Conservation (phyloP, 768 basidiomycete genomes). For the Roridomyces roridus region DNA sequence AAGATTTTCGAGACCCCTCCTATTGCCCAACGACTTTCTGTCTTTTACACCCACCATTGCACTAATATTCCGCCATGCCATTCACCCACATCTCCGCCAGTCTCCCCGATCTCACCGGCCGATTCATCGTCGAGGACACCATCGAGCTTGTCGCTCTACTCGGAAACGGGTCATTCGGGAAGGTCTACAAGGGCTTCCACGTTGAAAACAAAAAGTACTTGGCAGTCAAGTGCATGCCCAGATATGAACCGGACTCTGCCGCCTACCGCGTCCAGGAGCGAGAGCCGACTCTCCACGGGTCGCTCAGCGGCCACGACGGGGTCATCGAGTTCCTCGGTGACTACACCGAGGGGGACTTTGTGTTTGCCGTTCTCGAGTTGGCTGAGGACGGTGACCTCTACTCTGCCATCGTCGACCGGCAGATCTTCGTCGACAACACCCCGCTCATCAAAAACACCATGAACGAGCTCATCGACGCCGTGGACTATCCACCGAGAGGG, state of each 20-base stretch:
- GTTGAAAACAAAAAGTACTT: neutral
- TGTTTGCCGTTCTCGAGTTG: conserved; percentile 52
- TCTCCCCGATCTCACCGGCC: conserved; percentile 32
- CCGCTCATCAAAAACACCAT: conserved; percentile 55
- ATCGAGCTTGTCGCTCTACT: conserved; percentile 49
- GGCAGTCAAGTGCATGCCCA: conserved; percentile 62
- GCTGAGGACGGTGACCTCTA: conserved; percentile 51
- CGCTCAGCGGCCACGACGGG: conserved; percentile 38
- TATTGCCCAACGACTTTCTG: too few relatives aligned
- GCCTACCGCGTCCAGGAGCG: conserved; percentile 50
- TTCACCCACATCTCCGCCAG: neutral
- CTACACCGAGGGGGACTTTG: conserved; percentile 49
- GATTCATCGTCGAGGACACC: conserved; percentile 46
- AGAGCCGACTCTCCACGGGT: conserved; percentile 48
- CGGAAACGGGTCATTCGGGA: conserved; percentile 35
- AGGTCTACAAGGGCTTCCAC: conserved; percentile 31
- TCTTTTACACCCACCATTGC: too few relatives aligned
- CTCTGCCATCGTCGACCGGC: conserved; percentile 48
- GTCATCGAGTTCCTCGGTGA: conserved; percentile 55
- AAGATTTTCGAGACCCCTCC: too few relatives aligned
- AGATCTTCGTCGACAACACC: conserved; percentile 49
- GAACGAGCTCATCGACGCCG: conserved; percentile 59
- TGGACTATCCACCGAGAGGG: conserved; percentile 58
- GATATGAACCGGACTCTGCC: conserved; percentile 43
- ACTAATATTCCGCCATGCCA: neutral